These are phyloP conservation scores for Zopfia rhizophila DNA, from an alignment of 2,329 filamentous ascomycete genomes.

Conservation along the genomic window DNA sequence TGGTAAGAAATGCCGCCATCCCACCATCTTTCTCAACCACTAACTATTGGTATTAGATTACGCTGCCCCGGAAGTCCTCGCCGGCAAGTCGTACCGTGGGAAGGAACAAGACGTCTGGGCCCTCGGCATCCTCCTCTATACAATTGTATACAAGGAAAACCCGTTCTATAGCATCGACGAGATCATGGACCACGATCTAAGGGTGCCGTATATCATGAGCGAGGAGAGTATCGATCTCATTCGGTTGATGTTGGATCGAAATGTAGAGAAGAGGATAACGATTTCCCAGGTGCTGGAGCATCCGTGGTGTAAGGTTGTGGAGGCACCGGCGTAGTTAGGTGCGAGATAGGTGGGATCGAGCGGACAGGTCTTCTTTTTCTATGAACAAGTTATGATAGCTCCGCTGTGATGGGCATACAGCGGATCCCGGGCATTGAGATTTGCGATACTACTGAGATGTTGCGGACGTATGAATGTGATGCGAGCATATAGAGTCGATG, in stretches of 20 bases:
- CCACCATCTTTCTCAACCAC: constrained; percentile 11
- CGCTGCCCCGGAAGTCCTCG: constrained; percentile 96
- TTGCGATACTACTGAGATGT: too few species aligned
- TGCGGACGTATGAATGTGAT: too few species aligned
- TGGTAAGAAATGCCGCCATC: constrained; percentile 67
- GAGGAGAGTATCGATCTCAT: constrained; percentile 94
- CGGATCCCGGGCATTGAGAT: too few species aligned
- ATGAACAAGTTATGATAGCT: too few species aligned
- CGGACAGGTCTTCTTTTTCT: too few species aligned
- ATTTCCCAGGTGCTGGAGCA: constrained; percentile 90
- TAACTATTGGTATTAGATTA: constrained; percentile 74
- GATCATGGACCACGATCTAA: constrained; percentile 96
- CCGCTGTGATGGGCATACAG: too few species aligned
- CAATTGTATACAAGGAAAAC: constrained; percentile 99
- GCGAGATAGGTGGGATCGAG: too few species aligned
- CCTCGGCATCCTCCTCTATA: constrained; percentile 94
- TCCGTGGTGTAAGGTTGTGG: constrained; percentile 72
- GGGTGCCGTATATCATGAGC: constrained; percentile 87
- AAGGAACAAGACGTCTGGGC: constrained; percentile 99
- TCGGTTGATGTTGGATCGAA: constrained; percentile 88
- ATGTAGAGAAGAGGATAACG: constrained; percentile 83
- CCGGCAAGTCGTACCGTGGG: constrained; percentile 89
- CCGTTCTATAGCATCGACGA: constrained; percentile 99
- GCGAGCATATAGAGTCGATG: too few species aligned
- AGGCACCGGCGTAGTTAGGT: constrained; percentile 7